phyloP scores from a whole-genome alignment of 1,139 yeast genomes.

The Magnusiomyces fungicola region DNA sequence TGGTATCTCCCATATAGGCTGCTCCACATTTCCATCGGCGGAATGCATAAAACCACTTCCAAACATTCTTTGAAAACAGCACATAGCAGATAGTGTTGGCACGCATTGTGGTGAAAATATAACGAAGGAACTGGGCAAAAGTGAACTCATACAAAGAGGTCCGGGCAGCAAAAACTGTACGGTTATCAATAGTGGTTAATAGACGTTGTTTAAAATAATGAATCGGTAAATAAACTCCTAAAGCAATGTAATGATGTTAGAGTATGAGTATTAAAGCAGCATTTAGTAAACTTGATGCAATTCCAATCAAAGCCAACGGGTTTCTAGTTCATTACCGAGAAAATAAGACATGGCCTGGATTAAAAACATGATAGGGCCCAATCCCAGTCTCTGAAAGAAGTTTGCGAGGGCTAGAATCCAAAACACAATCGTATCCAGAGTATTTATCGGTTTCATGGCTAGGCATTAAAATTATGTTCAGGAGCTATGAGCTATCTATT shows the following conservation, averaged over 20 bases:
- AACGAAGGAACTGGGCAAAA: constrained; percentile 21
- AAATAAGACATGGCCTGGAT: constrained; percentile 8
- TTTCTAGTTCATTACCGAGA: constrained; percentile 3
- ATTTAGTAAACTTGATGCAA: not conserved
- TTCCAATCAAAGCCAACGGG: not conserved
- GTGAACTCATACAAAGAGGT: constrained; percentile 25
- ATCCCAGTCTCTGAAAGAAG: constrained; percentile 8
- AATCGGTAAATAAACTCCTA: constrained; percentile 20
- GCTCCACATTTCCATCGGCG: constrained; percentile 25
- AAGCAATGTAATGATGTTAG: not conserved
- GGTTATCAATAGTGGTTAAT: constrained; percentile 21
- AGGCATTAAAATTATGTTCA: too few species aligned
- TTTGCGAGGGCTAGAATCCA: not conserved
- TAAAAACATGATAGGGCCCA: constrained; percentile 9
- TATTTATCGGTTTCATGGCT: not conserved
- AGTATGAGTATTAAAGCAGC: not conserved
- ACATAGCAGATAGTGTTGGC: constrained; percentile 20
- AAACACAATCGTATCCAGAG: not conserved
- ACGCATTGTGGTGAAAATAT: constrained; percentile 19
- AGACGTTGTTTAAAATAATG: constrained; percentile 19
- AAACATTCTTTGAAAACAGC: constrained; percentile 20
- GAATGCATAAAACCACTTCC: constrained; percentile 21
- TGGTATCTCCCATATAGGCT: constrained; percentile 25
- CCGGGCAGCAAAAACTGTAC: constrained; percentile 23
- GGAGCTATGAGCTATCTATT: too few species aligned